Percentiles rank a stretch among this genome's conserved stretches.
phyloP scores from a whole-genome alignment of 2,329 filamentous ascomycete genomes.

The Tricladium varicosporioides region DNA sequence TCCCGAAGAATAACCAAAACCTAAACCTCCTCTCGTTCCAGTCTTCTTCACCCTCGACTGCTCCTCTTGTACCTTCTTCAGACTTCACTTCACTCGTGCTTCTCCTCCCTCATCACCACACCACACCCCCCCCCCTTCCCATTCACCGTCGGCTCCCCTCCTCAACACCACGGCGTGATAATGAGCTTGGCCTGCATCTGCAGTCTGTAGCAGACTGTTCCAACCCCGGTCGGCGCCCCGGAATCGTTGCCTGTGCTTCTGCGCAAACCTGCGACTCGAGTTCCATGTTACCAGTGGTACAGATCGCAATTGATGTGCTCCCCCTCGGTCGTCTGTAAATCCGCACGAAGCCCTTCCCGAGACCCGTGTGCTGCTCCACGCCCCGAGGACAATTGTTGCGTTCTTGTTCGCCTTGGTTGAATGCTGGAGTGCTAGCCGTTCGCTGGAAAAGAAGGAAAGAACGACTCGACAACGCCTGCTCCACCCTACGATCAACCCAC shows the following conservation, averaged over 20 bases:
- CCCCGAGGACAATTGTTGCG: not conserved
- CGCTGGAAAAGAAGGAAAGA: not conserved
- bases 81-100: not conserved
- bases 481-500: not conserved
- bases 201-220: conserved; percentile 16
- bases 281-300: conserved; percentile 17
- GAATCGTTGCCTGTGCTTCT: conserved; percentile 13
- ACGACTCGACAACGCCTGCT: not conserved
- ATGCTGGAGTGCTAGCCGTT: not conserved
- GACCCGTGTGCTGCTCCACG: conserved; percentile 3
- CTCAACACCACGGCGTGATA: not conserved
- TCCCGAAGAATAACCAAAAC: not conserved
- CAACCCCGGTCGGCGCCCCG: conserved; percentile 10
- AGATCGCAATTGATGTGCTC: conserved; percentile 13
- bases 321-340: conserved; percentile 1
- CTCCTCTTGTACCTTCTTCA: not conserved
- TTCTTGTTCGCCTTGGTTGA: not conserved
- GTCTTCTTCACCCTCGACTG: not conserved
- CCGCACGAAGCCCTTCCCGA: conserved; percentile 3
- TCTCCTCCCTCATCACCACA: not conserved
- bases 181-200: conserved; percentile 9
- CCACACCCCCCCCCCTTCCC: not conserved
- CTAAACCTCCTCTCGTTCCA: not conserved
- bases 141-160: not conserved
- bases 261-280: conserved; percentile 16